Evolutionary conservation across 2,329 filamentous ascomycete species (phyloP).

Genomic region (Botrytis pseudocinerea): DNA sequence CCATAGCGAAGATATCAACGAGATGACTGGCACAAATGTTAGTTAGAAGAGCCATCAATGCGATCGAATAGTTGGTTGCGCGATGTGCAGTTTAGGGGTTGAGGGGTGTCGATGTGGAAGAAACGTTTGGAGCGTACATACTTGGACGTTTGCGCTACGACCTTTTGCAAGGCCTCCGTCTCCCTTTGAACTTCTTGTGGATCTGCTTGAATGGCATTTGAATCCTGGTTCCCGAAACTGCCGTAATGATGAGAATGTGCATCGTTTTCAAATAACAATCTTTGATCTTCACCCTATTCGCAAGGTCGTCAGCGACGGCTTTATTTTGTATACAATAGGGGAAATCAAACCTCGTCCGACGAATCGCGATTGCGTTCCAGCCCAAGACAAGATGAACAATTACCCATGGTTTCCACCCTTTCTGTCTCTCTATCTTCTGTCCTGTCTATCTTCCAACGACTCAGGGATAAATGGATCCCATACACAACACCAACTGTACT

Average conservation of each 20-base stretch:
- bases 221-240: conserved; percentile 59
- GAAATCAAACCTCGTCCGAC: conserved; percentile 54
- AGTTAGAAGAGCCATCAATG: conserved; percentile 20
- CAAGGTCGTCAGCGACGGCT: conserved; percentile 6
- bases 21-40: conserved; percentile 53
- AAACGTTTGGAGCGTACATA: conserved; percentile 41
- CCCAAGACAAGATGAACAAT: conserved; percentile 62
- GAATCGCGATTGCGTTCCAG: conserved; percentile 49
- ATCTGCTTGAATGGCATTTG: conserved; percentile 55
- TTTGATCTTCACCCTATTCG: conserved; percentile 43
- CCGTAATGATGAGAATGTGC: conserved; percentile 60
- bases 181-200: conserved; percentile 63
- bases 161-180: conserved; percentile 62
- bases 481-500: conserved; percentile 17
- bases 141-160: conserved; percentile 66
- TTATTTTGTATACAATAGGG: neutral
- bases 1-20: conserved; percentile 67
- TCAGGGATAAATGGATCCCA: neutral
- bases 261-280: conserved; percentile 60
- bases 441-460: conserved; percentile 13
- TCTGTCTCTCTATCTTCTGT: conserved; percentile 10
- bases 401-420: conserved; percentile 50
- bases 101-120: conserved; percentile 17
- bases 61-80: neutral
- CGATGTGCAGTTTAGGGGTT: neutral